phyloP scores from a whole-genome alignment of 2,329 filamentous ascomycete species.

The Colletotrichum theobromicola region DNA sequence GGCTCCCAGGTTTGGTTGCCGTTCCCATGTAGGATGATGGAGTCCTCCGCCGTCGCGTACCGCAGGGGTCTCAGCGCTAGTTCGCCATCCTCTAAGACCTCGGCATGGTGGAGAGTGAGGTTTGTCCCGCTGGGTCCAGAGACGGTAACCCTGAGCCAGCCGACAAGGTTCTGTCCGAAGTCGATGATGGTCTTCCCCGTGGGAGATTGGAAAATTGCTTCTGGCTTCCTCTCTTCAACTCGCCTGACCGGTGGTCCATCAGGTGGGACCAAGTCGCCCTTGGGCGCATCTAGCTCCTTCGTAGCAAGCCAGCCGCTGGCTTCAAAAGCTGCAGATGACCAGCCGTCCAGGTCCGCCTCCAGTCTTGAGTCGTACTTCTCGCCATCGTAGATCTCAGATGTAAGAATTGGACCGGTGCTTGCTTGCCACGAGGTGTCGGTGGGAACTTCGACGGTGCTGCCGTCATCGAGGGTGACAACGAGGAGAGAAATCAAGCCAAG shows the following conservation, averaged over 20 bases:
- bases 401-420: slow-evolving; percentile 34
- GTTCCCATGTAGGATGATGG: slow-evolving; percentile 32
- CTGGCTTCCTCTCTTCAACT: slow-evolving; percentile 32
- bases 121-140: slow-evolving; percentile 39
- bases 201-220: slow-evolving; percentile 33
- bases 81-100: slow-evolving; percentile 58
- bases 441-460: slow-evolving; percentile 27
- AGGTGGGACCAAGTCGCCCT: slow-evolving; percentile 40
- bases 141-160: slow-evolving; percentile 46
- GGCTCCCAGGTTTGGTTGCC: slow-evolving; percentile 43
- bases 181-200: slow-evolving; percentile 54
- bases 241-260: slow-evolving; percentile 50
- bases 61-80: slow-evolving; percentile 46
- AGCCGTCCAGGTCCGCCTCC: slow-evolving; percentile 32
- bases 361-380: slow-evolving; percentile 51
- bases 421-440: slow-evolving; percentile 45
- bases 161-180: slow-evolving; percentile 65
- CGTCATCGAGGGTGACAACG: slow-evolving; percentile 36
- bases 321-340: slow-evolving; percentile 28
- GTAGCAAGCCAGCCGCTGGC: slow-evolving; percentile 32
- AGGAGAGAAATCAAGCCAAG: slow-evolving; percentile 45
- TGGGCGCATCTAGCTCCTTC: slow-evolving; percentile 32
- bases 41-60: slow-evolving; percentile 45
- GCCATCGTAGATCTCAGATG: slow-evolving; percentile 56
- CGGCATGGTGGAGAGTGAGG: slow-evolving; percentile 56